These are phyloP conservation scores for Amaranthus palmeri DNA, from an alignment of 148 eudicot species.

Conservation along the genomic window DNA sequence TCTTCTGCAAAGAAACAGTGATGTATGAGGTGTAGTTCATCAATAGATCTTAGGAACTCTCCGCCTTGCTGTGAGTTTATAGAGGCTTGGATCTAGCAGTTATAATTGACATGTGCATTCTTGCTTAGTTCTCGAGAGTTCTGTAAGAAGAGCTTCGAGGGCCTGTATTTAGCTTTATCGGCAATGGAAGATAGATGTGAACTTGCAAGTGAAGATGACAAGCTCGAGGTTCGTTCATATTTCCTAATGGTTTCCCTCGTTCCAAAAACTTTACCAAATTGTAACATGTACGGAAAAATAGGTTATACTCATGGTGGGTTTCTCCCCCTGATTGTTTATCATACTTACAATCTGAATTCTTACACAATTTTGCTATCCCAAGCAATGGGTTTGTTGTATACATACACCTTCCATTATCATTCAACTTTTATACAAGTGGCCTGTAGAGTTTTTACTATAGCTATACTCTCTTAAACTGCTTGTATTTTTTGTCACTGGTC, in stretches of 20 bases:
- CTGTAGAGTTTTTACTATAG: not conserved
- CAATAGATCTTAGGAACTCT: not conserved
- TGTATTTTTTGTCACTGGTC: no score
- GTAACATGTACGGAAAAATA: slow-evolving; percentile 7
- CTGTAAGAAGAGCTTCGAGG: not conserved
- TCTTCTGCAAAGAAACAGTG: slow-evolving; percentile 27
- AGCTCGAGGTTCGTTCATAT: not conserved
- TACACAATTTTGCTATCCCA: not conserved
- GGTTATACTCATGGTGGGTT: slow-evolving; percentile 2
- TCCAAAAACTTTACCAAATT: not conserved
- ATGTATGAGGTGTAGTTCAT: slow-evolving; percentile 9
- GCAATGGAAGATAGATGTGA: not conserved
- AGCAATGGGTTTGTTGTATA: not conserved
- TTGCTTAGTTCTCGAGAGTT: not conserved
- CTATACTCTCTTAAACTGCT: no score
- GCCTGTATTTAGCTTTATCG: not conserved
- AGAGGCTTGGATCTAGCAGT: not conserved
- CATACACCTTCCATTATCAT: not conserved
- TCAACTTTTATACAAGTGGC: not conserved
- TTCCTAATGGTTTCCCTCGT: not conserved
- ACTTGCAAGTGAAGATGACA: not conserved
- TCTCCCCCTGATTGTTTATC: not conserved
- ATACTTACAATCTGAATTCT: not conserved
- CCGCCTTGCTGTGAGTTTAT: not conserved
- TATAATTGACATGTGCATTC: not conserved